A percentile compares a stretch with the other conserved stretches of the same genome.
phyloP scores from a whole-genome alignment of 306 rosid genomes.

The Oxytropis ochrocephala region DNA sequence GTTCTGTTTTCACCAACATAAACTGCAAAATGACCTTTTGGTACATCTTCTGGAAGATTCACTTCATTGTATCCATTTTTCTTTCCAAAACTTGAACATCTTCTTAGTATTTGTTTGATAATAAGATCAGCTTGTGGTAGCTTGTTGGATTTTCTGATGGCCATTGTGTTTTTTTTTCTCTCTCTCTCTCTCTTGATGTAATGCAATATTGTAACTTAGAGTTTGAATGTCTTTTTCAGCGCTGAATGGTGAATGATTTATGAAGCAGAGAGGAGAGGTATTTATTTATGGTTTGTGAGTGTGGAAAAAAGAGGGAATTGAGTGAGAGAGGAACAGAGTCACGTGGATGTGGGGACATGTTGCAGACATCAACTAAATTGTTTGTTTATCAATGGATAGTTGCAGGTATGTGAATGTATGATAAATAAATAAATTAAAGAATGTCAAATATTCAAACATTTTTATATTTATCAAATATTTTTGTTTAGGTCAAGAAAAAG shows the following conservation, averaged over 20 bases:
- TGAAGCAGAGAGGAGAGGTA: slow-evolving; percentile 7
- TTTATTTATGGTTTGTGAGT: slow-evolving; percentile 40
- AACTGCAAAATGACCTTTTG: slow-evolving; percentile 81
- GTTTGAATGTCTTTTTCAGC: not conserved
- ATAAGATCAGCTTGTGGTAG: slow-evolving; percentile 50
- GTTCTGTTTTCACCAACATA: slow-evolving; percentile 82
- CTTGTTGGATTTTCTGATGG: slow-evolving; percentile 40
- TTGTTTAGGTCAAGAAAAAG: not conserved
- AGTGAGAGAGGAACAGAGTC: slow-evolving; percentile 31
- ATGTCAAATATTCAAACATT: not conserved
- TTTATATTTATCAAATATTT: not conserved
- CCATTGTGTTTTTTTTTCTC: slow-evolving; percentile 31
- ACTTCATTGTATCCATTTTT: slow-evolving; percentile 39
- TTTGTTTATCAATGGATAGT: slow-evolving; percentile 2
- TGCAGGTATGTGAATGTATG: not conserved
- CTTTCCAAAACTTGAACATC: slow-evolving; percentile 72
- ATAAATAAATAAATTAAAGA: not conserved
- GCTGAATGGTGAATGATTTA: slow-evolving; percentile 13
- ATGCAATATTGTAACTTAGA: not conserved
- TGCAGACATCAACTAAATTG: slow-evolving; percentile 25
- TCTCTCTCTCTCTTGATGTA: not conserved
- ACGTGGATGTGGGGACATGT: slow-evolving; percentile 71
- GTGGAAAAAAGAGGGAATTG: not conserved
- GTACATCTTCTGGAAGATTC: slow-evolving; percentile 66
- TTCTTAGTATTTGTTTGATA: slow-evolving; percentile 52